Evolutionary conservation across 192 early-diverging fungal species (phyloP), one percentile per base, ranked within the genome.

Genomic region (Entomortierella beljakovae): DNA sequence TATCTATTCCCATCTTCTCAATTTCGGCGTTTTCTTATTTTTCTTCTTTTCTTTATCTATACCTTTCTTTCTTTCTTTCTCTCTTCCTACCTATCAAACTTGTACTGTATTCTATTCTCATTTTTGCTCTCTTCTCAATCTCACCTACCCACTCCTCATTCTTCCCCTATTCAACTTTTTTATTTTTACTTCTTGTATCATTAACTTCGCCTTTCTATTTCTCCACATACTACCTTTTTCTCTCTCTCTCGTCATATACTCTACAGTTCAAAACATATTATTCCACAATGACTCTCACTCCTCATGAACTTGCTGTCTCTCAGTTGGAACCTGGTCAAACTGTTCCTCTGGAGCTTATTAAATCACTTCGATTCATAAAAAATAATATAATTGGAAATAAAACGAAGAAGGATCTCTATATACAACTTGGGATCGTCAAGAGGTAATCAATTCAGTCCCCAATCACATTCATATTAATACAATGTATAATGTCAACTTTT

Each of bases 321-420:
- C 85, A 89, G 53, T 60, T 89, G 51, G 51, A 40, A 51, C 81
- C 83, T 13, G 29, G 20, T 23, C 86, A 89, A 35, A 15, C 64
- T 13, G 56, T 68, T 10, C 66, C 82, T 5, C 38, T 60, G 26
- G 81, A 83, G n/a, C 80, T 81, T 40, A 69, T 88, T 18, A 85
- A 81, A 57, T 85, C 88, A 23, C 64, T 89, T 13, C 89, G 92
- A 18, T 91, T 89, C 72, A 93, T 95, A 70, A 95, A 94, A 75
- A 95, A 95, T 62, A 81, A 86, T 48, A 86, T 93, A 50, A 95
- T 95, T 79, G 94, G 94, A 54, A 94, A 93, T 69, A 86, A 84
- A 54, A 91, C 91, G 20, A 93, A 93, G 68, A 95, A 95, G 82
- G 87, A 88, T 48, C 81, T 92, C 28, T 95, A 93, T 57, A 83